Evolutionary conservation across 2,329 filamentous ascomycete genomes (phyloP), one percentile per base, ranked within the genome.

Genomic region (Aspergillus novofumigatus): DNA sequence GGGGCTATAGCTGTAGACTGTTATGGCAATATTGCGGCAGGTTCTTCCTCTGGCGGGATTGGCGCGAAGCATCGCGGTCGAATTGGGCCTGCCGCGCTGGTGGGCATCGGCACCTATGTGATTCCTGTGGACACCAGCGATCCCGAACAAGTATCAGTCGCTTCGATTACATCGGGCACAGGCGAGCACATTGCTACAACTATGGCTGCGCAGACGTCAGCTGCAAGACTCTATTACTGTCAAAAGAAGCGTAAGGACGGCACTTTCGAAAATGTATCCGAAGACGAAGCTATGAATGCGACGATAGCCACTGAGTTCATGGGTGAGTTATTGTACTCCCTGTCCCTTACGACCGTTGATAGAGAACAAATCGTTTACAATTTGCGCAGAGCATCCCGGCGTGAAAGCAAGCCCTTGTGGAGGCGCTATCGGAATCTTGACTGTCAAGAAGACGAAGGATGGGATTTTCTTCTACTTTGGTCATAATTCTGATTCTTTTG

Each of bases 181-280:
- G 94, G 94, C 50, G 94, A 99, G 75, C 94, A 99, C 71, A 99
- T 99, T 89, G 90, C 92, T 38, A 97, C 93, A 0, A 95, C 92
- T 0, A 88, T 95, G 82, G 93, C 94, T 10, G 92, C 94, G 6
- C 87, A 88, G 57, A 87, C 88, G 55, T 96, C 92, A 70, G 92
- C 92, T 0, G 89, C 93, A 62, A 85, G 94, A 49, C 81, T 99
- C 26, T 96, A 92, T 69, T 84, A 88, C 62, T 84, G 71, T 81
- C 64, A 88, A 81, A 51, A 83, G 80, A 68, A 86, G 84, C 62
- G 82, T 78, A 2, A 76, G 74, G 51, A 82, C 17, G 91, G 91
- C 6, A 73, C 74, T 7, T 85, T 89, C 61, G 78, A 89, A 17
- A 74, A 81, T 10, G 87, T 88, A 14, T 85, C 86, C 17, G 90